Percentiles rank a stretch among this genome's conserved stretches.
These are phyloP conservation scores for Mangifera indica DNA, from an alignment of 345 rosid genomes.

Conservation along the genomic window DNA sequence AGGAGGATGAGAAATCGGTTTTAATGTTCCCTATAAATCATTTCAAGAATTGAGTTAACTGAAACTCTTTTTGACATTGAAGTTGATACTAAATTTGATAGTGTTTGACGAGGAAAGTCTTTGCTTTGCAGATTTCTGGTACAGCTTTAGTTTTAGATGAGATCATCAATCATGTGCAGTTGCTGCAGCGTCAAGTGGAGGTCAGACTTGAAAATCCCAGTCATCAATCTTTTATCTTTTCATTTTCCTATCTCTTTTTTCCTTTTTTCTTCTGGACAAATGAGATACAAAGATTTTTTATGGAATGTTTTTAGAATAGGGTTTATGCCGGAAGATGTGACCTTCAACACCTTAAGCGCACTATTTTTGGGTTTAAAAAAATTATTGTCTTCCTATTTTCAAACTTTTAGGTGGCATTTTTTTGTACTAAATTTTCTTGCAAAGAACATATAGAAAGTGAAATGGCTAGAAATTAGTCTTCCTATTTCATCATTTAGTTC, in stretches of 20 bases:
- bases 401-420: not conserved
- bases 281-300: not conserved
- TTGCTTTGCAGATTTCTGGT: slow-evolving; percentile 77
- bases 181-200: slow-evolving; percentile 95
- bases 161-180: slow-evolving; percentile 94
- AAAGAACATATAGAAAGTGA: not conserved
- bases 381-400: not conserved
- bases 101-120: slow-evolving; percentile 22
- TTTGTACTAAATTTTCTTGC: not conserved
- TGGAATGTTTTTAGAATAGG: not conserved
- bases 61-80: not conserved
- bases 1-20: not conserved
- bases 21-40: not conserved
- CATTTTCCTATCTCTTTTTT: not conserved
- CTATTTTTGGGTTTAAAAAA: too few relatives aligned
- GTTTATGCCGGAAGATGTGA: not conserved
- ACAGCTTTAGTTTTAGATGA: slow-evolving; percentile 93
- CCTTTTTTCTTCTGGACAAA: not conserved
- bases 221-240: not conserved
- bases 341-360: not conserved
- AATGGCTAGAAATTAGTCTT: not conserved
- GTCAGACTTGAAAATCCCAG: slow-evolving; percentile 43
- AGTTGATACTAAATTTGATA: slow-evolving; percentile 4
- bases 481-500: not conserved
- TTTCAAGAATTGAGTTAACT: not conserved